Evolutionary conservation across 129 eudicot species (phyloP).

Genomic region (Centrapalus pauciflorus): DNA sequence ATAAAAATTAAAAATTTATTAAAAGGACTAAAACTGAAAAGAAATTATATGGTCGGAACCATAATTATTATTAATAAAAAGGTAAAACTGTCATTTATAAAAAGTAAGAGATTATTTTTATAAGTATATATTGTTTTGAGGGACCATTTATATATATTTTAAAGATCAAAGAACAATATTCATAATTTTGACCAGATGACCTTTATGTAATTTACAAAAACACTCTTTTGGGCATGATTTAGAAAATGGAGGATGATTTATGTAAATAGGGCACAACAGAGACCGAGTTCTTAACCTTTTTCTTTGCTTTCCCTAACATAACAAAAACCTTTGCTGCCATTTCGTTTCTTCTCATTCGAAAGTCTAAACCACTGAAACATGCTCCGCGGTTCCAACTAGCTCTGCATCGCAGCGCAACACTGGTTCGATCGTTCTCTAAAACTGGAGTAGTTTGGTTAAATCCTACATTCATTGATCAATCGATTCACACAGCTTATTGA

Average conservation of each 20-base stretch:
- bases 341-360: conserved; percentile 14
- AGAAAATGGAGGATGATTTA: not conserved
- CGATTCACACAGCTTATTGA: not conserved
- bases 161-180: too few relatives aligned
- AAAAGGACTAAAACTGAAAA: too few relatives aligned
- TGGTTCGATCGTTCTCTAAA: conserved; percentile 29
- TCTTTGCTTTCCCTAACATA: conserved; percentile 11
- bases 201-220: too few relatives aligned
- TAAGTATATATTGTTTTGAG: too few relatives aligned
- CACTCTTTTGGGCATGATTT: too few relatives aligned
- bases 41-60: too few relatives aligned
- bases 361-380: not conserved
- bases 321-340: conserved; percentile 15
- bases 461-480: conserved; percentile 18
- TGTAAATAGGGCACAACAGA: conserved; percentile 19
- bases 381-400: not conserved
- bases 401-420: conserved; percentile 1
- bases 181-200: too few relatives aligned
- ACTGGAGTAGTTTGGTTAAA: not conserved
- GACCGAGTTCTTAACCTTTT: conserved; percentile 7
- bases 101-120: too few relatives aligned
- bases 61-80: too few relatives aligned
- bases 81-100: too few relatives aligned
- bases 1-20: too few relatives aligned
- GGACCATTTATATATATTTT: too few relatives aligned